Conservation (phyloP, 1,284 basidiomycete genomes). For the Papiliotrema nemorosa region DNA sequence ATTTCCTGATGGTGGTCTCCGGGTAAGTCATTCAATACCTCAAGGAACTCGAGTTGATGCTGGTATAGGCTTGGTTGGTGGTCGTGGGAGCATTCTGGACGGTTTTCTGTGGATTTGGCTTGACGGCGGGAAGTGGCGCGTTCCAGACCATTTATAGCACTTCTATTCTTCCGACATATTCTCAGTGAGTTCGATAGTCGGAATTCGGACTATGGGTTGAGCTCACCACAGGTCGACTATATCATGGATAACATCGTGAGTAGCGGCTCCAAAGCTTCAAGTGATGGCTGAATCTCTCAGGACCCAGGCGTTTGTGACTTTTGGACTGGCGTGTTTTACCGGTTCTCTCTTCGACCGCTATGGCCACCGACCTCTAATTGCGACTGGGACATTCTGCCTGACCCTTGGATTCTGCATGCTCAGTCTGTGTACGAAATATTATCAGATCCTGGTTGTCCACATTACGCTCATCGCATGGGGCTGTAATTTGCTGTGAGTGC, state of each 20-base stretch:
- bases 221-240: constrained; percentile 11
- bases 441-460: constrained; percentile 36
- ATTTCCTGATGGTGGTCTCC: neutral
- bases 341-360: constrained; percentile 40
- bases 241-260: constrained; percentile 36
- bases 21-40: neutral
- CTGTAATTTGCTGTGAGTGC: constrained; percentile 29
- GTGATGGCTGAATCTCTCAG: constrained; percentile 1
- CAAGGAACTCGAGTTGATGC: constrained; percentile 8
- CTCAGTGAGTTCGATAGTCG: too few relatives aligned
- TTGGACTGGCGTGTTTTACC: constrained; percentile 29
- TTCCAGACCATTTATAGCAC: constrained; percentile 39
- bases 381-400: constrained; percentile 22
- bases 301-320: constrained; percentile 32
- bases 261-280: neutral
- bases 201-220: constrained; percentile 1
- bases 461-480: constrained; percentile 29
- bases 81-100: constrained; percentile 31
- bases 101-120: constrained; percentile 38
- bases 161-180: too few relatives aligned
- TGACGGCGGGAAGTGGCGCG: constrained; percentile 32
- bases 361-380: constrained; percentile 31
- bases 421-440: constrained; percentile 28
- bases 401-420: constrained; percentile 29
- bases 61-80: constrained; percentile 24